A percentile compares a stretch with the other conserved stretches of the same genome.
These are phyloP conservation scores for Clathrospora elynae DNA, from an alignment of 2,329 filamentous ascomycete species.

Conservation along the genomic window DNA sequence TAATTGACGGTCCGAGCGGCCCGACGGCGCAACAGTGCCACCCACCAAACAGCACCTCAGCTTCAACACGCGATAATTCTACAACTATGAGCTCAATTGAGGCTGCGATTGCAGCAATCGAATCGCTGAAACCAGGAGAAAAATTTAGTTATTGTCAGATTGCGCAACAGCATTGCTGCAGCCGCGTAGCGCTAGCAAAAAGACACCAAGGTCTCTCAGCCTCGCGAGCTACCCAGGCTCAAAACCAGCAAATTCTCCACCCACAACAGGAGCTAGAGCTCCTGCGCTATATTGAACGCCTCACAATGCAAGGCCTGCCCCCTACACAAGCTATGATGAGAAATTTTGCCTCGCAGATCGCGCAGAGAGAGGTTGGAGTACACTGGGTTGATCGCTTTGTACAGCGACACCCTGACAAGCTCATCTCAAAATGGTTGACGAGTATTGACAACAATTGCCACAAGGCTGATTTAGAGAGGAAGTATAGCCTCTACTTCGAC, in stretches of 20 bases:
- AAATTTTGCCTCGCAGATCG: background rate
- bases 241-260: no score
- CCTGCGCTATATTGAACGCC: no score
- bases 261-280: no score
- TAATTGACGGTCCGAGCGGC: background rate
- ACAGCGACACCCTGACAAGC: conserved; percentile 5
- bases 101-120: conserved; percentile 6
- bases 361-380: background rate
- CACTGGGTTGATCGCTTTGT: conserved; percentile 19
- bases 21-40: background rate
- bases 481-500: conserved; percentile 16
- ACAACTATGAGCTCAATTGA: conserved; percentile 12
- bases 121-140: conserved; percentile 5
- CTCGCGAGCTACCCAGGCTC: no score
- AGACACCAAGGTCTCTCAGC: background rate
- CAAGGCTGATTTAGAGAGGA: conserved; percentile 12
- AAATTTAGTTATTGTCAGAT: conserved; percentile 4
- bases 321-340: no score
- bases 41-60: background rate
- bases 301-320: no score
- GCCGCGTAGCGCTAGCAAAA: background rate
- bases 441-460: conserved; percentile 13
- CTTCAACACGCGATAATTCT: conserved; percentile 7
- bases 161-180: background rate
- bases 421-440: conserved; percentile 9